Percentiles rank a stretch among this genome's conserved stretches.
These are phyloP conservation scores for Bryoglossum gracile DNA, from an alignment of 495 filamentous ascomycete species.

Conservation along the genomic window DNA sequence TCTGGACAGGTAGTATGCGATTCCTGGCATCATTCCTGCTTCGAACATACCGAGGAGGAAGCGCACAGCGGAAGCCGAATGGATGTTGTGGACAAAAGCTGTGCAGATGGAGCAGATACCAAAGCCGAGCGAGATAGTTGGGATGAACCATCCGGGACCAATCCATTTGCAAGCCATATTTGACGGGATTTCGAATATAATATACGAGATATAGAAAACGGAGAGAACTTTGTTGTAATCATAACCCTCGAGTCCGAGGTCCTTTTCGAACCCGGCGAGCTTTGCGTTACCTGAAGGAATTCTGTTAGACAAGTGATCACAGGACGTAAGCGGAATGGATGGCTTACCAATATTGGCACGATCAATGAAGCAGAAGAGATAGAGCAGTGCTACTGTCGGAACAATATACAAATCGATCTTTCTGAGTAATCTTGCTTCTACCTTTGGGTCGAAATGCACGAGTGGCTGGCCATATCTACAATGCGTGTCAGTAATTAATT, in stretches of 20 bases:
- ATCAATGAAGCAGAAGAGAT: constrained; percentile 58
- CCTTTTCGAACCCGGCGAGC: constrained; percentile 54
- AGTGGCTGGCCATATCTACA: constrained; percentile 47
- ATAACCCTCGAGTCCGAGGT: constrained; percentile 54
- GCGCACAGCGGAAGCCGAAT: constrained; percentile 37
- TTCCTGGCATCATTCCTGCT: constrained; percentile 65
- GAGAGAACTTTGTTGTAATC: constrained; percentile 64
- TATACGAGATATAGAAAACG: constrained; percentile 63
- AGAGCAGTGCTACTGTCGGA: constrained; percentile 48
- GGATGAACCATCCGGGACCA: constrained; percentile 60
- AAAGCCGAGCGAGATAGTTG: constrained; percentile 41
- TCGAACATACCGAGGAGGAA: constrained; percentile 59
- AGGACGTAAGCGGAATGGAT: constrained; percentile 19
- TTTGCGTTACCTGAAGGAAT: constrained; percentile 35
- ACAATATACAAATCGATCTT: constrained; percentile 48
- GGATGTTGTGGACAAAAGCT: constrained; percentile 34
- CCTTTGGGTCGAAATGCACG: constrained; percentile 49
- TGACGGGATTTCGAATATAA: constrained; percentile 58
- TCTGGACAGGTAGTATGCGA: constrained; percentile 62
- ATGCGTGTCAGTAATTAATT: not conserved
- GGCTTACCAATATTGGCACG: constrained; percentile 51
- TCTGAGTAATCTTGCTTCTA: constrained; percentile 47
- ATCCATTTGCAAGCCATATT: constrained; percentile 59
- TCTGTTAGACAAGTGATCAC: constrained; percentile 15
- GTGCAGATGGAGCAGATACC: constrained; percentile 34